These are phyloP conservation scores for Termitomyces sp. DNA, from an alignment of 768 basidiomycete species.

Conservation along the genomic window DNA sequence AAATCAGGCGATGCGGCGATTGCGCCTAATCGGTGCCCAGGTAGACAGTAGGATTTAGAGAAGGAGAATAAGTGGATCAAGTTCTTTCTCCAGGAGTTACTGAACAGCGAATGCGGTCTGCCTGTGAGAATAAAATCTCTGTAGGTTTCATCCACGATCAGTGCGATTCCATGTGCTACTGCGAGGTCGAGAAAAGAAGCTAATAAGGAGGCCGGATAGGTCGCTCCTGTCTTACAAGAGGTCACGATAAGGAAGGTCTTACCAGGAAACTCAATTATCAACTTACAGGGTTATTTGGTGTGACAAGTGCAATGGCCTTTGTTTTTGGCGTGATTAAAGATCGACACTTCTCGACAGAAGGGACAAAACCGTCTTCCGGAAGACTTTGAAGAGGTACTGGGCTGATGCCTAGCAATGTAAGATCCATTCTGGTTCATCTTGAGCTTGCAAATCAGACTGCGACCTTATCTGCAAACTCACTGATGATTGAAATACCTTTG, in stretches of 20 bases:
- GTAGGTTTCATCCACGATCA: slow-evolving; percentile 88
- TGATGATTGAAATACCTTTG: slow-evolving; percentile 65
- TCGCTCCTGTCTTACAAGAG: slow-evolving; percentile 56
- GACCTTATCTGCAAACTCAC: slow-evolving; percentile 27
- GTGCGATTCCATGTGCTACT: slow-evolving; percentile 46
- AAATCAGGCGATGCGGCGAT: slow-evolving; percentile 60
- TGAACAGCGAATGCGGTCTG: slow-evolving; percentile 56
- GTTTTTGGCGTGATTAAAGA: slow-evolving; percentile 55
- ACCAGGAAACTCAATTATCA: neutral
- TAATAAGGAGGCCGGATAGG: slow-evolving; percentile 57
- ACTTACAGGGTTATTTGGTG: slow-evolving; percentile 73
- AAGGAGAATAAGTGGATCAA: slow-evolving; percentile 76
- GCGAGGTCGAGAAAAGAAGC: slow-evolving; percentile 61
- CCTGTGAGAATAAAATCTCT: slow-evolving; percentile 64
- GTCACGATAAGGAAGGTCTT: neutral
- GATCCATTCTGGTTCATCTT: slow-evolving; percentile 49
- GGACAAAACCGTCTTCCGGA: slow-evolving; percentile 53
- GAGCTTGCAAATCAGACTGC: neutral
- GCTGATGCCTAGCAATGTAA: slow-evolving; percentile 60
- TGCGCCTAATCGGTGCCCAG: slow-evolving; percentile 77
- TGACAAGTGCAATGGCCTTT: slow-evolving; percentile 69
- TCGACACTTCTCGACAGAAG: slow-evolving; percentile 48
- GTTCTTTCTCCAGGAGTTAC: slow-evolving; percentile 50
- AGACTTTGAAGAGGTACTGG: slow-evolving; percentile 51
- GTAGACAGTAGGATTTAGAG: slow-evolving; percentile 78